A percentile compares a stretch with the other conserved stretches of the same genome.
These are phyloP conservation scores for Solanum dulcamara DNA, from an alignment of 257 asterid genomes.

Conservation along the genomic window DNA sequence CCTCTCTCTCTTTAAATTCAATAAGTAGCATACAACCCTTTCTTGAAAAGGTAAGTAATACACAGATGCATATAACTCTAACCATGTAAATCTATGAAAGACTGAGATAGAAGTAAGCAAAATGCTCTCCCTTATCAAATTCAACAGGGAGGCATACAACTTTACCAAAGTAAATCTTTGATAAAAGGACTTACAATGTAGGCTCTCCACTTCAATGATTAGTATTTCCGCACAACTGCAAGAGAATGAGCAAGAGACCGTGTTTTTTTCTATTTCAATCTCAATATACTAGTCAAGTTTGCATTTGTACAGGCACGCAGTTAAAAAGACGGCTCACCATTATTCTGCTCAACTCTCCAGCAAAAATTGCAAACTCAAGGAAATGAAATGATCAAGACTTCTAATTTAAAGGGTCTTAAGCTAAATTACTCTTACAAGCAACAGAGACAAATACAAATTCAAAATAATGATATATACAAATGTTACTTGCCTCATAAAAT, in stretches of 20 bases:
- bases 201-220: not conserved
- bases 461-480: not conserved
- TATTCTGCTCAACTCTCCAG: not conserved
- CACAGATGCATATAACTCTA: not conserved
- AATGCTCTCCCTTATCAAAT: not conserved
- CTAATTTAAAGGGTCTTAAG: not conserved
- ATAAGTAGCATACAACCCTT: not conserved
- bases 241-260: not conserved
- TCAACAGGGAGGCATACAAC: not conserved
- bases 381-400: not conserved
- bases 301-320: not conserved
- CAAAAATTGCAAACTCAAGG: not conserved
- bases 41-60: not conserved
- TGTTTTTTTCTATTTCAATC: not conserved
- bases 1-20: not conserved
- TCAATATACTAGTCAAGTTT: not conserved
- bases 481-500: conserved; percentile 66
- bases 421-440: not conserved
- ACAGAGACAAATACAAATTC: not conserved
- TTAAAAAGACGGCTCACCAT: not conserved
- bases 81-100: not conserved
- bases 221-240: not conserved
- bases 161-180: not conserved
- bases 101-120: not conserved
- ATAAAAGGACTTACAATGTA: not conserved